Evolutionary conservation across 495 filamentous ascomycete species (phyloP).

Genomic region (Lindgomyces ingoldianus): DNA sequence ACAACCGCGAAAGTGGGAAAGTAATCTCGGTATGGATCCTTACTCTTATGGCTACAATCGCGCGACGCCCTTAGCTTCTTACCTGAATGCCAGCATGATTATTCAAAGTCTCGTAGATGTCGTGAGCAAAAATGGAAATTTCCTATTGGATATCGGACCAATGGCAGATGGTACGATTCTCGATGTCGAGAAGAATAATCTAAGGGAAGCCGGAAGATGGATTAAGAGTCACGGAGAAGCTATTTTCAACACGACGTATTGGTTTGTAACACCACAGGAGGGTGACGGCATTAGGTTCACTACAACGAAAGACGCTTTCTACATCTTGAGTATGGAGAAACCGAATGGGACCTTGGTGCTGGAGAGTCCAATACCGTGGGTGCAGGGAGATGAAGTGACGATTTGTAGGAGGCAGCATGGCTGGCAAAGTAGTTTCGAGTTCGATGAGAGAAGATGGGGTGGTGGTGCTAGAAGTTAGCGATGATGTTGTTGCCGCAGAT

Average conservation of each 20-base stretch:
- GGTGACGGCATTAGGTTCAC: constrained; percentile 53
- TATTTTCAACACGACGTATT: constrained; percentile 60
- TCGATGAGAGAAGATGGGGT: constrained; percentile 38
- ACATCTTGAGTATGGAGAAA: constrained; percentile 51
- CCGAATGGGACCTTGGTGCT: constrained; percentile 48
- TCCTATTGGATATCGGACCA: constrained; percentile 58
- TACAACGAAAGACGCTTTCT: constrained; percentile 55
- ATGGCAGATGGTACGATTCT: constrained; percentile 56
- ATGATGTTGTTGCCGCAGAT: constrained; percentile 46
- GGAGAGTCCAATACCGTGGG: constrained; percentile 49
- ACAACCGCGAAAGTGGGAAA: constrained; percentile 55
- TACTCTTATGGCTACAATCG: constrained; percentile 59
- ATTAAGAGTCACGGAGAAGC: constrained; percentile 55
- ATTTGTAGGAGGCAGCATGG: constrained; percentile 51
- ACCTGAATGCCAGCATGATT: constrained; percentile 55
- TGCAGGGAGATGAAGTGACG: constrained; percentile 42
- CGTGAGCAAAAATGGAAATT: constrained; percentile 59
- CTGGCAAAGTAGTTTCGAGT: constrained; percentile 42
- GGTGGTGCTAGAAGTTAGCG: constrained; percentile 36
- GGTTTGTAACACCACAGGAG: constrained; percentile 56
- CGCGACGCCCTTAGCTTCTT: constrained; percentile 50
- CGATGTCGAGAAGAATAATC: constrained; percentile 49
- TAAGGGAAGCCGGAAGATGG: constrained; percentile 55
- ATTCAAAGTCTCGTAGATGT: constrained; percentile 54
- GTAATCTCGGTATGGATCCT: constrained; percentile 58